Conservation (phyloP, 2,329 filamentous ascomycete genomes). For the Sclerotinia borealis region DNA sequence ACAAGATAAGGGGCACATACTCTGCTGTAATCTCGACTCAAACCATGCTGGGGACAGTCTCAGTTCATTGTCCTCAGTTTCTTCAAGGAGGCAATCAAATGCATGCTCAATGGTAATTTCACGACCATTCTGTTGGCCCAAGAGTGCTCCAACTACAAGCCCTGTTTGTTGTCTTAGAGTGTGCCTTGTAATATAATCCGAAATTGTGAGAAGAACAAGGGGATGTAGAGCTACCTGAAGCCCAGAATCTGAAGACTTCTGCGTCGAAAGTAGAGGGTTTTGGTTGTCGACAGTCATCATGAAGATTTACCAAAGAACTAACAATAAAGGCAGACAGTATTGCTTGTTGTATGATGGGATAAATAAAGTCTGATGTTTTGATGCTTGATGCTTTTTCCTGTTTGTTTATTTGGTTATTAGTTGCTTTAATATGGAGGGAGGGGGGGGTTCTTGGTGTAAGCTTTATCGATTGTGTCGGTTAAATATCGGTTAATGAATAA, state of each 20-base stretch:
- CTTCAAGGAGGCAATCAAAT: conserved; percentile 64
- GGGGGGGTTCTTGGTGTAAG: background rate
- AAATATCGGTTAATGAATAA: background rate
- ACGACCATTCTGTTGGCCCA: conserved; percentile 86
- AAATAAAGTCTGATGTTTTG: background rate
- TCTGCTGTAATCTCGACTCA: conserved; percentile 71
- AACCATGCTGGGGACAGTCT: conserved; percentile 69
- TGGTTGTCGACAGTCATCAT: conserved; percentile 42
- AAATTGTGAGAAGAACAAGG: conserved; percentile 90
- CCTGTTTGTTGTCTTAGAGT: conserved; percentile 68
- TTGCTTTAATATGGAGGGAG: background rate
- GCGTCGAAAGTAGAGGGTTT: conserved; percentile 58
- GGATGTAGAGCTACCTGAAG: conserved; percentile 84
- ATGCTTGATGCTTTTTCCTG: background rate
- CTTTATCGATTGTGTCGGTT: conserved; percentile 5
- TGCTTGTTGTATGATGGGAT: background rate
- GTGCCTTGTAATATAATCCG: conserved; percentile 92
- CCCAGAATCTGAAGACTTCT: conserved; percentile 57
- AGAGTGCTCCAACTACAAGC: conserved; percentile 77
- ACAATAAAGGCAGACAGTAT: background rate
- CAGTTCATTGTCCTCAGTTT: conserved; percentile 47
- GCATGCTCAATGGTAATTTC: conserved; percentile 89
- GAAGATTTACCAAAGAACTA: background rate
- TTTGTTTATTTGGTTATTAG: background rate
- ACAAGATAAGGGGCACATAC: conserved; percentile 44